Conservation (phyloP, 108 stramenopile species). For the Conticribra guillardii region DNA sequence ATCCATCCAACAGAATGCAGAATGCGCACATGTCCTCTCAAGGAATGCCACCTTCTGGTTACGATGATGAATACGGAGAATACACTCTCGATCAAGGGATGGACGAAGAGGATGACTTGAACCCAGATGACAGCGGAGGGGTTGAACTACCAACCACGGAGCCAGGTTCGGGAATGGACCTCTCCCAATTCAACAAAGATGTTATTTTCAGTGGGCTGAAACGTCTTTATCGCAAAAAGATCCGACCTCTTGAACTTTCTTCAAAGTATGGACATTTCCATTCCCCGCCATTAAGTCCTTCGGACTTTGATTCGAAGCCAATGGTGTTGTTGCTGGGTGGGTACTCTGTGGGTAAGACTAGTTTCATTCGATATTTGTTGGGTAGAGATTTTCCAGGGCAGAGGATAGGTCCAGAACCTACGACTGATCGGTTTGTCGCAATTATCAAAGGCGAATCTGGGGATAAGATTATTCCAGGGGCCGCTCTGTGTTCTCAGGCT, state of each 20-base stretch:
- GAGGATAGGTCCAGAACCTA: slow-evolving; percentile 98
- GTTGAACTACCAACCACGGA: slow-evolving; percentile 5
- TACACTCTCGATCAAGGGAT: not conserved
- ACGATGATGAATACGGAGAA: slow-evolving; percentile 9
- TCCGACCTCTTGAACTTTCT: slow-evolving; percentile 82
- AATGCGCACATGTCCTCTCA: slow-evolving; percentile 9
- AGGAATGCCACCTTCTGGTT: slow-evolving; percentile 7
- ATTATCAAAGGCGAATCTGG: slow-evolving; percentile 78
- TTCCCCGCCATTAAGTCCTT: slow-evolving; percentile 94
- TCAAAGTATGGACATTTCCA: slow-evolving; percentile 96
- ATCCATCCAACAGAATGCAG: slow-evolving; percentile 11
- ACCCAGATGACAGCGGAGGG: slow-evolving; percentile 12
- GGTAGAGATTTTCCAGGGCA: slow-evolving; percentile 97
- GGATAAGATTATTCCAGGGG: slow-evolving; percentile 89
- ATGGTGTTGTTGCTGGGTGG: slow-evolving; percentile 96
- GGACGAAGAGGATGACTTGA: slow-evolving; percentile 29
- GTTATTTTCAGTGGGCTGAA: slow-evolving; percentile 83
- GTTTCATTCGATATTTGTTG: slow-evolving; percentile 87
- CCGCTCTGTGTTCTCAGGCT: slow-evolving; percentile 90
- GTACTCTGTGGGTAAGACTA: slow-evolving; percentile 97
- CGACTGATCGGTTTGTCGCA: slow-evolving; percentile 92
- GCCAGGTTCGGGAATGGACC: slow-evolving; percentile 43
- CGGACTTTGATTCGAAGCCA: slow-evolving; percentile 98
- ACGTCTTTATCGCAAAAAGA: slow-evolving; percentile 83
- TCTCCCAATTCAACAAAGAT: slow-evolving; percentile 84